These are phyloP conservation scores for Trichoderma pleuroti DNA, from an alignment of 2,329 filamentous ascomycete genomes.

Conservation along the genomic window DNA sequence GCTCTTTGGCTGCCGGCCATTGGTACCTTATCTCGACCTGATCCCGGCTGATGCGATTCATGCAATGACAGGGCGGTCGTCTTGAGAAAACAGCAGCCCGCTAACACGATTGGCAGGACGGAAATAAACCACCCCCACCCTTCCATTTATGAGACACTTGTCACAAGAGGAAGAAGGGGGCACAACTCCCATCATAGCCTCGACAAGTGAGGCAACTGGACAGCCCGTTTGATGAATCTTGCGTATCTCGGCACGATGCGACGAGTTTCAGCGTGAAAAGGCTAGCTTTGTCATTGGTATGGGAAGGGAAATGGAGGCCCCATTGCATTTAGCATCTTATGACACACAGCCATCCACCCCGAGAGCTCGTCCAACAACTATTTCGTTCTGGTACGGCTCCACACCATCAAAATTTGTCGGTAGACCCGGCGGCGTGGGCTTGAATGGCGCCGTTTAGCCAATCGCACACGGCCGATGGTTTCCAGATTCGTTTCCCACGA, in stretches of 20 bases:
- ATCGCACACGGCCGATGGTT: not conserved
- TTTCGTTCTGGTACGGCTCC: not conserved
- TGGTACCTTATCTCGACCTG: conserved; percentile 11
- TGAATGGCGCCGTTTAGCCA: not conserved
- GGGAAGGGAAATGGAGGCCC: not conserved
- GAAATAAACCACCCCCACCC: conserved; percentile 11
- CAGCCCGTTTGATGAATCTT: not conserved
- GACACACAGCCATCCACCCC: not conserved
- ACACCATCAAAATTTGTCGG: conserved; percentile 8
- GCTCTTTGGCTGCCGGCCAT: not conserved
- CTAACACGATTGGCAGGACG: conserved; percentile 10
- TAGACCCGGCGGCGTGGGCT: conserved; percentile 2
- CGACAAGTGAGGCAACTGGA: not conserved
- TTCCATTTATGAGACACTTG: conserved; percentile 6
- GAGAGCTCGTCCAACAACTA: not conserved
- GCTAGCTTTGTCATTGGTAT: not conserved
- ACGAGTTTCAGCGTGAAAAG: not conserved
- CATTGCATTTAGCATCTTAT: not conserved
- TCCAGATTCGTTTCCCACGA: not conserved
- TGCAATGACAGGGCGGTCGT: not conserved
- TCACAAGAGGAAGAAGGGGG: not conserved
- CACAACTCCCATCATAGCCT: not conserved
- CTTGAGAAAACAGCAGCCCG: not conserved
- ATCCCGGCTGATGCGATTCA: conserved; percentile 11
- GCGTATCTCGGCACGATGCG: not conserved